phyloP scores from a whole-genome alignment of 2,329 filamentous ascomycete species.

The Knufia fluminis region DNA sequence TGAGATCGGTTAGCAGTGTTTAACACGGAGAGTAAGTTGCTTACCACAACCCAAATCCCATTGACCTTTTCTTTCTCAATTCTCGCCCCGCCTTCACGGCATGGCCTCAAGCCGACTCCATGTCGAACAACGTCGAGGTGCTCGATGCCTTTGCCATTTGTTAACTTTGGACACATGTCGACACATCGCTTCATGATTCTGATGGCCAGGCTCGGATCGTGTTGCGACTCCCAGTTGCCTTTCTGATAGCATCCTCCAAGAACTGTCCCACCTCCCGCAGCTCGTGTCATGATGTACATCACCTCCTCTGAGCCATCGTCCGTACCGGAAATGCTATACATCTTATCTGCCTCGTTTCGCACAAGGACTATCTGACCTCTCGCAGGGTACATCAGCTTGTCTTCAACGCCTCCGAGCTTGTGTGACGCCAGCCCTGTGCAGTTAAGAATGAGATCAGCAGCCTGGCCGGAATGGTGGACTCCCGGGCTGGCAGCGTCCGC shows the following conservation, averaged over 20 bases:
- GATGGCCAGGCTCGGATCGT: slow-evolving; percentile 68
- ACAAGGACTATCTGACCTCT: slow-evolving; percentile 80
- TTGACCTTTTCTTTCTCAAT: slow-evolving; percentile 62
- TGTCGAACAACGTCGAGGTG: slow-evolving; percentile 69
- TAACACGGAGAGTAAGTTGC: slow-evolving; percentile 46
- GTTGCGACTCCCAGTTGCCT: slow-evolving; percentile 67
- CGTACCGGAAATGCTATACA: slow-evolving; percentile 61
- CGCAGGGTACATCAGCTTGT: slow-evolving; percentile 61
- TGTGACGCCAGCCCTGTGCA: slow-evolving; percentile 70
- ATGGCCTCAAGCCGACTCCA: slow-evolving; percentile 70
- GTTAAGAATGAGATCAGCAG: slow-evolving; percentile 67
- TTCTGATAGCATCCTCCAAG: slow-evolving; percentile 79
- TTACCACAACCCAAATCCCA: slow-evolving; percentile 53
- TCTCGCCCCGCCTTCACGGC: slow-evolving; percentile 62
- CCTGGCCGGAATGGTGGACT: slow-evolving; percentile 48
- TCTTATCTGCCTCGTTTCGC: slow-evolving; percentile 63
- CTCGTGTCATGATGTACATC: slow-evolving; percentile 74
- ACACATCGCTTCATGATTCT: slow-evolving; percentile 77
- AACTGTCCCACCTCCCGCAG: slow-evolving; percentile 68
- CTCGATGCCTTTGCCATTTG: slow-evolving; percentile 58
- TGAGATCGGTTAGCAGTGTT: too few species aligned
- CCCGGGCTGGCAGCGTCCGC: slow-evolving; percentile 57
- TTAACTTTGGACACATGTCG: slow-evolving; percentile 55
- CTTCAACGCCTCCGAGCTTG: slow-evolving; percentile 71
- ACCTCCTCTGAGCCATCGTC: slow-evolving; percentile 65